Base-by-base conservation (phyloP, 164 flowering plant species). In the Dillenia suffruticosa region DNA sequence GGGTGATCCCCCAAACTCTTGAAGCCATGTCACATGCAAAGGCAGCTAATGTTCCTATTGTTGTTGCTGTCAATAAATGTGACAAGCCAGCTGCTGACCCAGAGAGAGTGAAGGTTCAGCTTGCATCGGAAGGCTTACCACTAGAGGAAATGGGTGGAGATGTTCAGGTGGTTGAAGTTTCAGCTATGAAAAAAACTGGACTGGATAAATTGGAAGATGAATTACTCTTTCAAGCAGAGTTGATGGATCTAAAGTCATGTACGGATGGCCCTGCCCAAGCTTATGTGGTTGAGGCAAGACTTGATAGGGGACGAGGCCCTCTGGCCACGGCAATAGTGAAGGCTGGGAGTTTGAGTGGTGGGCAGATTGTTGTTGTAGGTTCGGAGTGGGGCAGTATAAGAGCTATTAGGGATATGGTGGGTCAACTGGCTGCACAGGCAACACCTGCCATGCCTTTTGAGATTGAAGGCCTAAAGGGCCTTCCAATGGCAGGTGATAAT, bases 401-500 rank as follows among this genome's bases (percentile, higher is more conserved):
- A 66, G 90, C 83, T 64, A 81, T 90, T 47, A 78, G 90, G 72
- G 92, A 93, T 72, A 81, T 72, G 83, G 22, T 49, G 11, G 94
- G 96, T 40, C 80, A 69, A 65, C 57, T 76, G 70, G 67, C 77
- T 1, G 77, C 75, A 12, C 57, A 54, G 57, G 98, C 89, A 12
- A 74, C 67, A 15, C 98, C 98, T 24, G 84, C 96, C 19, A 86
- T 84, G 85, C 98, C 97, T 16, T 79, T 90, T 54, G 97, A 85
- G 75, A 84, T 93, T 70, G 97, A 93, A 72, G 98, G 97, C 68
- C 71, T 89, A 16, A 85, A 70, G 64, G 97, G 97, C 46, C 89
- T 93, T 44, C 97, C 97, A 14, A 87, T 82, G 91, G 98, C 98
- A 65, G 98, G 98, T 67, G 98, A 93, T 72, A 96, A 93, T 62